These are phyloP conservation scores for Entophlyctis luteolus DNA, from an alignment of 192 early-diverging fungal species.

Conservation along the genomic window DNA sequence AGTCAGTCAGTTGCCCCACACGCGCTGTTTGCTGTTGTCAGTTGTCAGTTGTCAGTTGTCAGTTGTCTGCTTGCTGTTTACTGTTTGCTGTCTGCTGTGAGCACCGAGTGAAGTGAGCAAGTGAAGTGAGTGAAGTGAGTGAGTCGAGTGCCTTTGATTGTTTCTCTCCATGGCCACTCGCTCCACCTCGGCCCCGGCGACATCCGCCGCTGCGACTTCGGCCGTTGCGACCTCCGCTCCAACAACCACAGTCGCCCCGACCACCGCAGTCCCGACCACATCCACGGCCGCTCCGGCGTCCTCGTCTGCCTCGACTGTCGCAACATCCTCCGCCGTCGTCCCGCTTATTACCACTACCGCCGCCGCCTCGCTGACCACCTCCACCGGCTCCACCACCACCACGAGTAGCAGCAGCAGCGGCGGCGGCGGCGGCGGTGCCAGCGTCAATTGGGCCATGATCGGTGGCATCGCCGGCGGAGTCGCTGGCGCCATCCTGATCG, in stretches of 20 bases:
- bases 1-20: no score
- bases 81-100: no score
- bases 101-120: no score
- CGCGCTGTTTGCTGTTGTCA: no score
- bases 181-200: background rate
- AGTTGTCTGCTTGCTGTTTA: no score
- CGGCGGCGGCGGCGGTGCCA: background rate
- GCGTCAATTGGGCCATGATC: background rate
- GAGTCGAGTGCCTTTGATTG: no score
- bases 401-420: background rate
- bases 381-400: background rate
- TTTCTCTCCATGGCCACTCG: background rate
- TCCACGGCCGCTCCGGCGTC: background rate
- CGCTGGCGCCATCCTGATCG: background rate
- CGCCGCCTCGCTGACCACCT: background rate
- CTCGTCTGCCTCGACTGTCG: background rate
- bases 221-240: background rate
- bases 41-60: no score
- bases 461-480: slow-evolving; percentile 12
- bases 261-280: background rate
- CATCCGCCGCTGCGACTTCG: background rate
- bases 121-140: no score
- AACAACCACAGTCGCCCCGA: slow-evolving; percentile 2
- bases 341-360: background rate
- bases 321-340: background rate